Base-by-base conservation (phyloP, 768 basidiomycete species). In the Suillus subalutaceus region DNA sequence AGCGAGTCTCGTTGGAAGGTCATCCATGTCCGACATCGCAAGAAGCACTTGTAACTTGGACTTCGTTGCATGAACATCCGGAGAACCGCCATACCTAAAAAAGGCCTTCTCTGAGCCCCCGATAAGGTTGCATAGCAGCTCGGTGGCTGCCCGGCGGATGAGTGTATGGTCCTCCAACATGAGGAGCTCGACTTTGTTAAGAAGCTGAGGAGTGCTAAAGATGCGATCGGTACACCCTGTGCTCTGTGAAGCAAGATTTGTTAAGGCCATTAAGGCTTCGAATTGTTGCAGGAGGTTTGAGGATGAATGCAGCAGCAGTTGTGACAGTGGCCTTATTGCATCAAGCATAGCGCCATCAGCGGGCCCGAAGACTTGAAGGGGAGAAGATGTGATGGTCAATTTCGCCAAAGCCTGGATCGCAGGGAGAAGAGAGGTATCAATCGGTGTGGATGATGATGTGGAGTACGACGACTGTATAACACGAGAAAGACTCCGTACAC, bases 261-360 rank as follows among this genome's bases (percentile, higher is more conserved):
- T 99, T 62, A 99, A 83, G 1, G 95, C 96, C 97, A 99, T 98
- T 71, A 96, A 82, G 4, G 89, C 88, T 77, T 99, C 97, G 72
- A 99, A 99, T 48, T 86, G 85, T 73, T 97, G 94, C 7, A 99
- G 80, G 41, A 92, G 84, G 56, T 79, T 89, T 10, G 93, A 86
- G 0, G 86, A 83, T 1, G 87, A 78, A 72, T 91, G 88, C 48
- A 87, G 85, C 43, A 99, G 82, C 64, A 97, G 80, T 37, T 88
- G 73, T 10, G 91, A 86, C 60, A 99, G 82, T 0, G 96, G 96
- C 2, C 90, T 85, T 64, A 97, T 88, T n/a, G 88, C 88, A 73
- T 98, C 94, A 72, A 90, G 87, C 40, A 91, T 83, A 3, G 87
- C 88, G 7, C 89, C 87, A 48, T 88, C 84, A 66, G 92, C 86